A percentile compares a stretch with the other conserved stretches of the same genome.
Conservation (phyloP, 2,329 filamentous ascomycete species). For the Aspergillus udagawae region DNA sequence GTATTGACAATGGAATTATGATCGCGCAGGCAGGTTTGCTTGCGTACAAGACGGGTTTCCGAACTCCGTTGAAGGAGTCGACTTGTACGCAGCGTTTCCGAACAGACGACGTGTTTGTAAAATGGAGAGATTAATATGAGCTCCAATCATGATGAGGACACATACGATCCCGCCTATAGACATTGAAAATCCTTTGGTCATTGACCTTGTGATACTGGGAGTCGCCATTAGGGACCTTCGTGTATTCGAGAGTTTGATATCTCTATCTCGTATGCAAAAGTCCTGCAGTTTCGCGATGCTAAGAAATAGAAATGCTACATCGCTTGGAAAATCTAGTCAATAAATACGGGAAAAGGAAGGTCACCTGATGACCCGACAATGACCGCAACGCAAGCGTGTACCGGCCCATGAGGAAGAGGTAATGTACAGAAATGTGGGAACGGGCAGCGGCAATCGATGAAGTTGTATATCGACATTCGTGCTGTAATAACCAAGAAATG, state of each 20-base stretch:
- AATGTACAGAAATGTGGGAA: not conserved
- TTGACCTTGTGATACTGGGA: not conserved
- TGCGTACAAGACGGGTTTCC: conserved; percentile 76
- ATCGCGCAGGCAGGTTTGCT: conserved; percentile 93
- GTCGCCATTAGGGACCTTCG: not conserved
- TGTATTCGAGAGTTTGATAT: not conserved
- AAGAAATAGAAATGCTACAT: not conserved
- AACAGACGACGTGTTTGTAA: conserved; percentile 75
- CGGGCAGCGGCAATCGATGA: not conserved
- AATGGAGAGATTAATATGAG: conserved; percentile 62
- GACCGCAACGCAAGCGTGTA: not conserved
- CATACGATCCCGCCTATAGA: conserved; percentile 1
- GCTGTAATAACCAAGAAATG: not conserved
- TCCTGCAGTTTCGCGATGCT: not conserved
- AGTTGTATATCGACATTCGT: not conserved
- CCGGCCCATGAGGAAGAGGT: not conserved
- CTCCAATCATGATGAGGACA: conserved; percentile 2
- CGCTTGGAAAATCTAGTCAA: not conserved
- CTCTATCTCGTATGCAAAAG: not conserved
- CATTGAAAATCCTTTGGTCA: not conserved
- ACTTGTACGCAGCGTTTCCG: conserved; percentile 81
- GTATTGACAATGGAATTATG: conserved; percentile 99
- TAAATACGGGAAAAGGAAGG: not conserved
- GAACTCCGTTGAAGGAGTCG: conserved; percentile 72
- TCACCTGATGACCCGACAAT: not conserved